Percentiles rank a stretch among this genome's conserved stretches.
phyloP scores from a whole-genome alignment of 1,139 yeast genomes.

The Saccharomyces hybrid region DNA sequence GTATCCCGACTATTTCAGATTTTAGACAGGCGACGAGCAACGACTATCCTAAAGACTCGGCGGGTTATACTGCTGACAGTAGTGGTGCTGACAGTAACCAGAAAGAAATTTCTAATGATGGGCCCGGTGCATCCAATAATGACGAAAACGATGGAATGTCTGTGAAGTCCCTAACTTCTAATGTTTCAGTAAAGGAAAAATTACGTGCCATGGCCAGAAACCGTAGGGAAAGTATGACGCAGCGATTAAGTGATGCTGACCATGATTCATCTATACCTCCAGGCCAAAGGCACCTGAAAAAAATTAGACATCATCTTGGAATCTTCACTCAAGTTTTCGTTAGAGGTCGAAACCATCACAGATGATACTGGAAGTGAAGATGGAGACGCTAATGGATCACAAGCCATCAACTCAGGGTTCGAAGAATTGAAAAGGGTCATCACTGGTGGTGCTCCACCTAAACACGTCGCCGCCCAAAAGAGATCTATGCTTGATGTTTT shows the following conservation, averaged over 20 bases:
- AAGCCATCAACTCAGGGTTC: constrained; percentile 6
- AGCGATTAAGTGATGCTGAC: constrained; percentile 1
- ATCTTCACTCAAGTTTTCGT: constrained; percentile 19
- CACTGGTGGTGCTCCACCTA: constrained; percentile 15
- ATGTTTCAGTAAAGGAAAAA: constrained; percentile 1
- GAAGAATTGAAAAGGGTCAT: constrained; percentile 16
- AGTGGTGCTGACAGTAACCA: not conserved
- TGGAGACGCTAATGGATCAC: constrained; percentile 2
- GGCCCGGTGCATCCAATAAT: not conserved
- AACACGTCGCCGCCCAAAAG: constrained; percentile 7
- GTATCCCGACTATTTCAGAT: not conserved
- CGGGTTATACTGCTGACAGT: not conserved
- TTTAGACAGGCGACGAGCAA: not conserved
- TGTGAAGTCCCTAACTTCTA: not conserved
- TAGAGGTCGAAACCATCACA: constrained; percentile 16
- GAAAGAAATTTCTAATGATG: not conserved
- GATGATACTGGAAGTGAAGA: constrained; percentile 4
- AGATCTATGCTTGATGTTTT: constrained; percentile 22
- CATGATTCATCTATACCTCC: not conserved
- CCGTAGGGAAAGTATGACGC: constrained; percentile 2
- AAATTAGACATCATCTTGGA: constrained; percentile 16
- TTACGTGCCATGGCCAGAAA: constrained; percentile 3
- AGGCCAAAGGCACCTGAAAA: constrained; percentile 2
- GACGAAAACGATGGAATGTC: constrained; percentile 2
- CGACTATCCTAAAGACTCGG: not conserved